Evolutionary conservation across 108 stramenopile species (phyloP), one percentile per base, ranked within the genome.

Genomic region (Pseudonitzschia multiseries): DNA sequence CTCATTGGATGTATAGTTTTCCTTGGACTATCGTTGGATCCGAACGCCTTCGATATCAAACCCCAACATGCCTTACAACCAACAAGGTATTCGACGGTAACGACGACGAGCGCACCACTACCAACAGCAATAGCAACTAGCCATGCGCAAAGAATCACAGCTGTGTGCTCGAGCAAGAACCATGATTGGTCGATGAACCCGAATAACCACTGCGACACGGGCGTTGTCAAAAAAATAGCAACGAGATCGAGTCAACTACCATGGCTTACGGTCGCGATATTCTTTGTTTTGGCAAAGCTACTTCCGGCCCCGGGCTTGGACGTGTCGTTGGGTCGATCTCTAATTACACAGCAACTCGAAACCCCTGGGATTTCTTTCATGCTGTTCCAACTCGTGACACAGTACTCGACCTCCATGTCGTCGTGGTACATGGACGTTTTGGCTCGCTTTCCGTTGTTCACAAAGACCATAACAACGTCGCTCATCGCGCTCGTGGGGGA

Each of bases 391-490:
- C 59, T 60, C 6, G 42, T 42, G 33, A 31, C 21, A 14, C 10
- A 8, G 31, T 33, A 43, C 18, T 29, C 54, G 0, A 27, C 26
- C 52, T 32, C 36, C 2, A 42, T 53, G 10, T 68, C 74, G 0
- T 28, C 54, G 20, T 83, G 83, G 81, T 90, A 90, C 69, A 65
- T 86, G 53, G 63, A 62, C 8, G 46, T 57, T 13, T 65, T 91
- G 29, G 76, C 73, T n/a, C 18, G 53, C 24, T 70, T 26, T 56
- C 90, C 90, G 20, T 13, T 89, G 15, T 24, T 75, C 4, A 93
- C 91, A 17, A 93, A 93, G 69, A 71, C 81, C 50, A 48, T 82
- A 3, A 87, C 88, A 2, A 79, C 88, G 22, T 86, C 72, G 5
- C 28, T 83, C 0, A 84, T 93, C 70, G 83, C 83, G 13, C 41